phyloP scores from a whole-genome alignment of 768 basidiomycete genomes.

The Russula sp. region DNA sequence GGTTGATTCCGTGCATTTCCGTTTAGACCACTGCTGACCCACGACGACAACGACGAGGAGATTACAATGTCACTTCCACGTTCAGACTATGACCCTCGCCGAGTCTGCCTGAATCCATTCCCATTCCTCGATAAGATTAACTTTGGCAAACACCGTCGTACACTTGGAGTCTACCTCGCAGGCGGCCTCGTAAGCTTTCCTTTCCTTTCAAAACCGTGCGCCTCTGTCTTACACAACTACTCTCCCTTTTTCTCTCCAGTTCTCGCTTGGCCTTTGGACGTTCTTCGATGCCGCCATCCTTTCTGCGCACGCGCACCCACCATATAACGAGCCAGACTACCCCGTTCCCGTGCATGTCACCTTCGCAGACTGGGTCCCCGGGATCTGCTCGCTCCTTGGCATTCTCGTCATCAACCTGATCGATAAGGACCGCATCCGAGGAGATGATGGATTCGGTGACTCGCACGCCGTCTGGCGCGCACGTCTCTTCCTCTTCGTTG shows the following conservation, averaged over 20 bases:
- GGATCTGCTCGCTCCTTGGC: conserved; percentile 85
- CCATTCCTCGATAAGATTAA: conserved; percentile 47
- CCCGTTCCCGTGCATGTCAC: conserved; percentile 72
- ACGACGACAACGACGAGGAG: conserved; percentile 2
- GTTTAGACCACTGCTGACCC: background rate
- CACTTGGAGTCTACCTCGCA: conserved; percentile 83
- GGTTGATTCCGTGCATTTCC: too few relatives aligned
- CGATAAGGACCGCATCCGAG: conserved; percentile 84
- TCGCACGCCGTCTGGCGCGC: conserved; percentile 87
- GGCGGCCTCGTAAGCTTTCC: conserved; percentile 73
- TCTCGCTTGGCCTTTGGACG: conserved; percentile 90
- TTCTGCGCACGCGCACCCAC: conserved; percentile 77
- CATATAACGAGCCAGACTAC: conserved; percentile 61
- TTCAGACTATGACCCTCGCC: conserved; percentile 74
- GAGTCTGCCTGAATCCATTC: conserved; percentile 84
- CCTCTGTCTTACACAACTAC: background rate
- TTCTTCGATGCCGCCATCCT: conserved; percentile 91
- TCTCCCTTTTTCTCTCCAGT: conserved; percentile 41
- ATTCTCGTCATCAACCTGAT: conserved; percentile 91
- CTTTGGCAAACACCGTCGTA: conserved; percentile 69
- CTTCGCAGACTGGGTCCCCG: conserved; percentile 97
- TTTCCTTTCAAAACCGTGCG: background rate
- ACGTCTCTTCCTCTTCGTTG: conserved; percentile 83
- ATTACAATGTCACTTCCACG: conserved; percentile 54
- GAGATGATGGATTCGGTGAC: conserved; percentile 76